Conservation (phyloP, 495 filamentous ascomycete genomes). For the Lasiosphaeria miniovina region DNA sequence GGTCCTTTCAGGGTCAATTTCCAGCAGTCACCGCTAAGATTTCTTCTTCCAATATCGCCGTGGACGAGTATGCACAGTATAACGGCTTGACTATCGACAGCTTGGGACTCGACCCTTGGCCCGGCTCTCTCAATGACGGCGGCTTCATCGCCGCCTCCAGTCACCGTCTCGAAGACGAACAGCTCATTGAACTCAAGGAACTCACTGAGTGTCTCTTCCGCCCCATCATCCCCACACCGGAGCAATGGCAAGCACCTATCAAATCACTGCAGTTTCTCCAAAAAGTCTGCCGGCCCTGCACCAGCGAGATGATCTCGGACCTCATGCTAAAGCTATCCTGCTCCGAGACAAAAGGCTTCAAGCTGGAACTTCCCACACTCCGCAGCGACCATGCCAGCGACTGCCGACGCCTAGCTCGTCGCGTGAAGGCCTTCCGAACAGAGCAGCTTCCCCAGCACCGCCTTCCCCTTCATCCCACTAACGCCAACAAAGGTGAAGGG, state of each 20-base stretch:
- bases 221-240: constrained; percentile 17
- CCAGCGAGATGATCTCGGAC: constrained; percentile 8
- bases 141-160: constrained; percentile 18
- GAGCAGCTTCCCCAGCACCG: constrained; percentile 33
- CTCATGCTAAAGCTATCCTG: constrained; percentile 20
- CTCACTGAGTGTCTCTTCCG: constrained; percentile 25
- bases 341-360: constrained; percentile 28
- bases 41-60: constrained; percentile 9
- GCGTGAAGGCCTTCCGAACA: constrained; percentile 30
- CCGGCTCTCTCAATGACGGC: constrained; percentile 10
- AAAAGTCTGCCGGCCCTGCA: constrained; percentile 17
- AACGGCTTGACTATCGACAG: constrained; percentile 39
- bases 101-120: constrained; percentile 14
- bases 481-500: constrained; percentile 50
- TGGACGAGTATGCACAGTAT: constrained; percentile 41
- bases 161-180: constrained; percentile 12
- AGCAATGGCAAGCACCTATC: constrained; percentile 16
- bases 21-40: constrained; percentile 4
- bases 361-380: constrained; percentile 53
- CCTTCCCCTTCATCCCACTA: constrained; percentile 46
- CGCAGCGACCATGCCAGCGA: constrained; percentile 48
- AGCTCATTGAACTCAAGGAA: constrained; percentile 12
- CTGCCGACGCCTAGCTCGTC: constrained; percentile 32
- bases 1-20: constrained; percentile 9
- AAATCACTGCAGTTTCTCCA: constrained; percentile 24